Percentiles rank a stretch among this genome's conserved stretches.
Evolutionary conservation across 2,329 filamentous ascomycete species (phyloP).

Genomic region (Mycogone perniciosa): DNA sequence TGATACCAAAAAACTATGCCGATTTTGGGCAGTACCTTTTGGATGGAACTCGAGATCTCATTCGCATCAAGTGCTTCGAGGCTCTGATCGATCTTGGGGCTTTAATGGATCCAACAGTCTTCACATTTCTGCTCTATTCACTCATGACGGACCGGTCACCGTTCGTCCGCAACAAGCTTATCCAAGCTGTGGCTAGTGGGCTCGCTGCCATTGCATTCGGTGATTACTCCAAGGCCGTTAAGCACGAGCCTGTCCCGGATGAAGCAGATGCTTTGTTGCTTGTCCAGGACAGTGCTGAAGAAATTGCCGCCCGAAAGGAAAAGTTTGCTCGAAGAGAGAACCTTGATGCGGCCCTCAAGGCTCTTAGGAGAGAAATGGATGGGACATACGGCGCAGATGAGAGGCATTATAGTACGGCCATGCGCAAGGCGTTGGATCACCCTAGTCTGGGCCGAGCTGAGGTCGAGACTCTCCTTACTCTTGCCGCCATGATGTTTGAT

Average conservation of each 20-base stretch:
- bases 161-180: constrained; percentile 54
- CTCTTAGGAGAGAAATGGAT: constrained; percentile 38
- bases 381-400: constrained; percentile 34
- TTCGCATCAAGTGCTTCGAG: constrained; percentile 61
- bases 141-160: constrained; percentile 59
- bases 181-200: constrained; percentile 52
- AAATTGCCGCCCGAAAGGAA: constrained; percentile 54
- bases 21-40: constrained; percentile 60
- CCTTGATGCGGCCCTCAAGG: constrained; percentile 47
- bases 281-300: constrained; percentile 36
- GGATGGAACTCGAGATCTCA: constrained; percentile 55
- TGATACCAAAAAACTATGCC: constrained; percentile 47
- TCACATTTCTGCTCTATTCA: constrained; percentile 50
- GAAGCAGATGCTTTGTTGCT: constrained; percentile 35
- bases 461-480: constrained; percentile 35
- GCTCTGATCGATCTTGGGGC: constrained; percentile 57
- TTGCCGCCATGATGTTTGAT: constrained; percentile 43
- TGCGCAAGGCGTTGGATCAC: constrained; percentile 39
- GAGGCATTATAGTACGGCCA: constrained; percentile 34
- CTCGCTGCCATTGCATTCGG: constrained; percentile 59
- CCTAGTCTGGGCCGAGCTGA: constrained; percentile 34
- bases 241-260: constrained; percentile 31
- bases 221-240: constrained; percentile 44
- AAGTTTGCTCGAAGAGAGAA: constrained; percentile 62
- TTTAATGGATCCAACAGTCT: constrained; percentile 48